Percentiles rank a stretch among this genome's conserved stretches.
phyloP scores from a whole-genome alignment of 1,284 basidiomycete genomes.

The Thelephora terrestris region DNA sequence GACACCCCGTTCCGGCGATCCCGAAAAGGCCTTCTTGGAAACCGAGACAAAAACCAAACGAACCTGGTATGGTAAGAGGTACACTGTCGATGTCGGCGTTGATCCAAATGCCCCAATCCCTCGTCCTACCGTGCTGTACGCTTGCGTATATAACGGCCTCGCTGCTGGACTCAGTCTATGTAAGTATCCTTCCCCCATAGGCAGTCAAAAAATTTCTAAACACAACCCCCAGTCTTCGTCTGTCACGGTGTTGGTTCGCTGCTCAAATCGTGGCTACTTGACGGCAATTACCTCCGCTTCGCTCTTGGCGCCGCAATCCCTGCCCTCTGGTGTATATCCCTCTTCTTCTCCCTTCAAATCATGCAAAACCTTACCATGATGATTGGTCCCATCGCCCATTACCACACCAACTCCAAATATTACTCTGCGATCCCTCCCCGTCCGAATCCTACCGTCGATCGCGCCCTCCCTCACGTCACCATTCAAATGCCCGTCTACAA shows the following conservation, averaged over 20 bases:
- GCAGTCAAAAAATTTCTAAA: slow-evolving; percentile 3
- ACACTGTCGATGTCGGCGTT: slow-evolving; percentile 20
- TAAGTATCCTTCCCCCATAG: slow-evolving; percentile 13
- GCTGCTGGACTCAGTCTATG: slow-evolving; percentile 29
- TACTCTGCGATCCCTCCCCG: slow-evolving; percentile 34
- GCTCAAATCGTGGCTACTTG: slow-evolving; percentile 34
- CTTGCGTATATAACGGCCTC: slow-evolving; percentile 38
- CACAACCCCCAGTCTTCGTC: slow-evolving; percentile 24
- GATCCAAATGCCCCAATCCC: slow-evolving; percentile 19
- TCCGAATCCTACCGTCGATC: slow-evolving; percentile 31
- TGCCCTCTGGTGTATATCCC: slow-evolving; percentile 33
- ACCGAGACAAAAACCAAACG: slow-evolving; percentile 10
- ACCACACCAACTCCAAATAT: slow-evolving; percentile 37
- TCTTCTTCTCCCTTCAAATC: slow-evolving; percentile 29
- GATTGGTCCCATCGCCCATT: slow-evolving; percentile 40
- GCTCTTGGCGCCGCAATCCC: slow-evolving; percentile 31
- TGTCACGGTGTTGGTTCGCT: slow-evolving; percentile 31
- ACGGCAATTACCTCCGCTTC: slow-evolving; percentile 34
- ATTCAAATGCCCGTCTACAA: slow-evolving; percentile 53
- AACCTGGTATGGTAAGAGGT: slow-evolving; percentile 27
- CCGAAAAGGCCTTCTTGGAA: slow-evolving; percentile 22
- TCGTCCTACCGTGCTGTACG: slow-evolving; percentile 30
- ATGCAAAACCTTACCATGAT: slow-evolving; percentile 30
- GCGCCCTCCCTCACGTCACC: slow-evolving; percentile 41
- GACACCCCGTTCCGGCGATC: background rate